Evolutionary conservation across 768 basidiomycete genomes (phyloP).

Genomic region (Mycena polygramma): DNA sequence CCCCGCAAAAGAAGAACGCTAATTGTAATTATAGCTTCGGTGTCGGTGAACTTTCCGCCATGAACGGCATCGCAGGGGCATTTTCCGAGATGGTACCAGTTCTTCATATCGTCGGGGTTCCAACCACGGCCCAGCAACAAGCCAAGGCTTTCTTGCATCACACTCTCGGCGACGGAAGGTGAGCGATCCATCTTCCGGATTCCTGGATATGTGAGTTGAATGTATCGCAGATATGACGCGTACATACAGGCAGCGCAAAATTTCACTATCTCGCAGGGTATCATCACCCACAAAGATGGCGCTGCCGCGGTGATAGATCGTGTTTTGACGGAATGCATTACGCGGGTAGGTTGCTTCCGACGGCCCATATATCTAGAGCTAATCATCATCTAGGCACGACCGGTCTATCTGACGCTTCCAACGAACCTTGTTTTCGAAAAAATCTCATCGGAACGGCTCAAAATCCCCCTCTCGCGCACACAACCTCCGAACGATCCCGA

Average conservation of each 20-base stretch:
- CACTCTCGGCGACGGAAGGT: slow-evolving; percentile 88
- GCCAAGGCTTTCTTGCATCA: slow-evolving; percentile 85
- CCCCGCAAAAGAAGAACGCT: neutral
- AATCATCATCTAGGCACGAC: slow-evolving; percentile 63
- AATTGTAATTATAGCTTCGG: slow-evolving; percentile 71
- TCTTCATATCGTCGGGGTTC: slow-evolving; percentile 88
- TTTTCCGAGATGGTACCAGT: slow-evolving; percentile 93
- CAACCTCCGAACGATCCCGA: slow-evolving; percentile 68
- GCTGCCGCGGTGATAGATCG: slow-evolving; percentile 84
- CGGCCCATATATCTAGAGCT: neutral
- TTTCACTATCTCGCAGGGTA: slow-evolving; percentile 78
- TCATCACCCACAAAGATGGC: slow-evolving; percentile 63
- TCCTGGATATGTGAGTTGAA: neutral
- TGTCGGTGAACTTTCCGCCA: slow-evolving; percentile 92
- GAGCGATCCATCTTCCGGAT: slow-evolving; percentile 11
- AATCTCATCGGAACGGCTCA: slow-evolving; percentile 76
- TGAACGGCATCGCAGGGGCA: slow-evolving; percentile 86
- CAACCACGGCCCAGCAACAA: slow-evolving; percentile 80
- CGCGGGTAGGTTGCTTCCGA: slow-evolving; percentile 45
- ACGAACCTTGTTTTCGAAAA: slow-evolving; percentile 82
- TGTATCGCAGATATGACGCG: slow-evolving; percentile 73
- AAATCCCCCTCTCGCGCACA: slow-evolving; percentile 65
- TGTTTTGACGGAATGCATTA: slow-evolving; percentile 77
- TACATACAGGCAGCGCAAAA: slow-evolving; percentile 82
- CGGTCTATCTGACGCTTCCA: slow-evolving; percentile 89